Evolutionary conservation across 208 protist species (phyloP), one percentile per base, ranked within the genome.

Genomic region (Trypanosoma lewisi): DNA sequence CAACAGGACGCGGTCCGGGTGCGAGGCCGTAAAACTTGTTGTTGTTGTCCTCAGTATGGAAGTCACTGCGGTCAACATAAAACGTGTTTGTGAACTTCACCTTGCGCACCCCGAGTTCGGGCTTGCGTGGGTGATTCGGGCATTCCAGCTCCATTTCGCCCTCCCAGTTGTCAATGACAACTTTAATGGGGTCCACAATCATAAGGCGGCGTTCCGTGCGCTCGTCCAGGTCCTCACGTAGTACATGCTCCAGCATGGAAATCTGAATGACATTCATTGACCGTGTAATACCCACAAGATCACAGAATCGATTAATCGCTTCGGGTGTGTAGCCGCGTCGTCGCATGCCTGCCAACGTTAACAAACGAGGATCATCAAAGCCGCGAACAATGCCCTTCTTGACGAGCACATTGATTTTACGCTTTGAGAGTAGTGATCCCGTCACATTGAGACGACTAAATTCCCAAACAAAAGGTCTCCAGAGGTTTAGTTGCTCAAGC

Each of bases 1-100:
- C 91, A 41, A 97, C 89, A 44, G 72, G 63, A 51, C 90, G 84
- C 5, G 87, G 81, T 5, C 87, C 87, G 4, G 87, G 87, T 1
- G 87, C 88, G 34, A 94, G 63, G 27, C 89, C 87, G 73, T 91
- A 95, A 72, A 94, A 97, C 77, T 95, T 93, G 48, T 50, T 75
- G 78, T 87, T 80, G 70, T 90, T 69, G 50, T 94, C 89, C 52
- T 83, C 70, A 48, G 83, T 75, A 55, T 83, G 80, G 73, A 99
- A 99, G 82, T 99, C 98, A 57, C 77, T 87, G 31, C 83, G 82
- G 52, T 99, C 98, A 77, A 99, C 98, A 80, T 98, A 99, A 66
- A 99, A 84, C 12, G 73, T 81, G 27, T 85, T 73, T 9, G 88
- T 90, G 67, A 99, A 97, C 17, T 42, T 62, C 4, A 99, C 68